Percentiles rank a stretch among this genome's conserved stretches.
phyloP scores from a whole-genome alignment of 2,329 filamentous ascomycete genomes.

The Alternaria postmessia region DNA sequence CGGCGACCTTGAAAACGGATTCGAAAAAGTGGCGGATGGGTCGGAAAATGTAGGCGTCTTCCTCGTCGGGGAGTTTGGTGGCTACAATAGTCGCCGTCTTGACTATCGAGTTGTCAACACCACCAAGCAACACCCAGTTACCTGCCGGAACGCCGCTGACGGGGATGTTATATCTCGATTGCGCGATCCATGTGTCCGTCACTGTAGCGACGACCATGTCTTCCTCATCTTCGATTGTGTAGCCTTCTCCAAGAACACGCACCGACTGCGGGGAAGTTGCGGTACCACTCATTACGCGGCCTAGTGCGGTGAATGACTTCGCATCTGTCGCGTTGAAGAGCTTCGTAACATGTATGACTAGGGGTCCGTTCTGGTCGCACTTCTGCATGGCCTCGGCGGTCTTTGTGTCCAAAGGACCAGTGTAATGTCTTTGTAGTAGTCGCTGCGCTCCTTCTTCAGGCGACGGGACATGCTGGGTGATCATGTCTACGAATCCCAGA shows the following conservation, averaged over 20 bases:
- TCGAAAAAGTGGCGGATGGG: slow-evolving; percentile 95
- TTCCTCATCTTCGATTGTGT: slow-evolving; percentile 96
- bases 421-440: slow-evolving; percentile 87
- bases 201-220: slow-evolving; percentile 92
- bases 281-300: slow-evolving; percentile 90
- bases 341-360: slow-evolving; percentile 93
- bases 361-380: slow-evolving; percentile 87
- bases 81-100: slow-evolving; percentile 94
- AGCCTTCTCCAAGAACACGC: slow-evolving; percentile 91
- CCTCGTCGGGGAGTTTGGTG: slow-evolving; percentile 79
- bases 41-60: slow-evolving; percentile 94
- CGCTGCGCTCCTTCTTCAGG: slow-evolving; percentile 79
- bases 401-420: slow-evolving; percentile 83
- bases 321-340: slow-evolving; percentile 90
- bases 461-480: slow-evolving; percentile 87
- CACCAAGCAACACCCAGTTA: slow-evolving; percentile 89
- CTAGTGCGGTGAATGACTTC: slow-evolving; percentile 88
- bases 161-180: slow-evolving; percentile 91
- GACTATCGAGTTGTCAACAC: slow-evolving; percentile 97
- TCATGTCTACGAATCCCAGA: slow-evolving; percentile 93
- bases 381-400: slow-evolving; percentile 79
- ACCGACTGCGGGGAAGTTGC: slow-evolving; percentile 83
- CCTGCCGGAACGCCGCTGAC: slow-evolving; percentile 92
- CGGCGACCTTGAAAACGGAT: slow-evolving; percentile 95
- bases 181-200: slow-evolving; percentile 85